Evolutionary conservation across 2,329 filamentous ascomycete genomes (phyloP), one percentile per base, ranked within the genome.

Genomic region (Penicillium sp.): DNA sequence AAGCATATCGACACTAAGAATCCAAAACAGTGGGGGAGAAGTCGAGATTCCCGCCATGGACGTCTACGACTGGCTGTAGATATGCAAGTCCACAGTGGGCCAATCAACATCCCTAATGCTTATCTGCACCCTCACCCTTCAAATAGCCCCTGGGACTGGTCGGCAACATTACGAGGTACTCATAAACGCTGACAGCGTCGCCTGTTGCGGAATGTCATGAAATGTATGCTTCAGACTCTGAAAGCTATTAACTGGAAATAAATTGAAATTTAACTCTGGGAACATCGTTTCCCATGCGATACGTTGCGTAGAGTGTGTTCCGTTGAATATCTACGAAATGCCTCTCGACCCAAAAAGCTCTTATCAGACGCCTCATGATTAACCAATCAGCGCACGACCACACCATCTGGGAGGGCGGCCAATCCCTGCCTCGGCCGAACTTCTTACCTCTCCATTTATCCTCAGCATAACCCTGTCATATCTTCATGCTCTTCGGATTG

Each of bases 51-150:
- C 25, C 26, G 25, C 38, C 8, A 11, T 7, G 16, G 55, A 53
- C 60, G 19, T 30, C 37, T 8, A 33, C 37, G 40, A 72, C 65
- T 71, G 71, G 70, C 60, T 68, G 68, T 70, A 73, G 71, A 73
- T 73, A 73, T 68, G 64, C 10, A 22, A 42, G 57, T 61, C 55
- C n/a, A 25, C 28, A 8, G 26, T 33, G 52, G 43, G 43, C 72
- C 72, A 74, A 75, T 74, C 67, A 73, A 37, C 37, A 42, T 4
- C 48, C 30, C 26, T n/a, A 26, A 28, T 28, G 33, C 64, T 68
- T 69, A 69, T 69, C 67, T 60, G 25, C 51, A 51, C 42, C 35
- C 38, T 54, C 22, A 37, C 11, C 28, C 19, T 37, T 43, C 37
- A 56, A 37, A 40, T 26, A 37, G 25, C 16, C 5, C 2, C 13